phyloP scores from a whole-genome alignment of 2,329 filamentous ascomycete genomes.

The Colletotrichum musicola region DNA sequence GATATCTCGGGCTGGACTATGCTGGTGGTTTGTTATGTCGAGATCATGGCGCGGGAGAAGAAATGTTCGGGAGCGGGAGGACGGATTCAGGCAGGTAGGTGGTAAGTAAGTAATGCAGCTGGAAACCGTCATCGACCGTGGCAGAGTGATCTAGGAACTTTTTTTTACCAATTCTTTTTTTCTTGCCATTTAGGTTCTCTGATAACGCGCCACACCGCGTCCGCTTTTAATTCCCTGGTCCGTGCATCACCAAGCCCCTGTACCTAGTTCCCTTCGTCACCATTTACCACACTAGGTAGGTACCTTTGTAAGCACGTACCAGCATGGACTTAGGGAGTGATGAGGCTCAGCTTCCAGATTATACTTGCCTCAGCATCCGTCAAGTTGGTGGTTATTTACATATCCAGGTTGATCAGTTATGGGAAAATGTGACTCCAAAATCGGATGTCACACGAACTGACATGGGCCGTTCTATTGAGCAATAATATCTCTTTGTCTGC shows the following conservation, averaged over 20 bases:
- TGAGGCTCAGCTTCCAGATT: too few species aligned
- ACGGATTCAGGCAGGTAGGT: not conserved
- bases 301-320: too few species aligned
- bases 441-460: too few species aligned
- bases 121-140: slow-evolving; percentile 20
- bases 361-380: too few species aligned
- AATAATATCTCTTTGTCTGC: slow-evolving; percentile 4
- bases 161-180: slow-evolving; percentile 37
- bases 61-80: slow-evolving; percentile 5
- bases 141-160: slow-evolving; percentile 28
- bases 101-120: slow-evolving; percentile 1
- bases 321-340: too few species aligned
- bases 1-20: not conserved
- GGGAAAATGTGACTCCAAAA: too few species aligned
- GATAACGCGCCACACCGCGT: slow-evolving; percentile 32
- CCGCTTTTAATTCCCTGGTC: slow-evolving; percentile 11
- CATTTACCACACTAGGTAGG: too few species aligned
- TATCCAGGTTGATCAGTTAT: too few species aligned
- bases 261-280: too few species aligned
- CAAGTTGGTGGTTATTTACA: too few species aligned
- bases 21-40: slow-evolving; percentile 2
- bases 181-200: not conserved
- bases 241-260: not conserved
- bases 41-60: slow-evolving; percentile 17
- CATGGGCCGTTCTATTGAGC: too few species aligned